phyloP scores from a whole-genome alignment of 176 grass and related monocot genomes.

The Triticum urartu region DNA sequence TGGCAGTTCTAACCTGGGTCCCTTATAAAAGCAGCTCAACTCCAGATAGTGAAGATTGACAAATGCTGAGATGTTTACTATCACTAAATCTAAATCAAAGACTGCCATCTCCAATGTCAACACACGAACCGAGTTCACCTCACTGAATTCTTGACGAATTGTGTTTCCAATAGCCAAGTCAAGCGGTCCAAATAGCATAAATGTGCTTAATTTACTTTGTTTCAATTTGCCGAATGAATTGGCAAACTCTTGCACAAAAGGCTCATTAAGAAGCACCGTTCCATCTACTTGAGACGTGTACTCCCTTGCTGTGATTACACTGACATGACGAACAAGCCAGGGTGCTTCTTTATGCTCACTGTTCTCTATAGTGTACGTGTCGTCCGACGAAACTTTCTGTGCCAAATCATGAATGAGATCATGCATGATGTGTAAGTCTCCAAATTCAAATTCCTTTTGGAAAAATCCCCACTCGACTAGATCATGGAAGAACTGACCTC shows the following conservation, averaged over 20 bases:
- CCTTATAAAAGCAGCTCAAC: background rate
- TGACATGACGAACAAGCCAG: background rate
- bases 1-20: background rate
- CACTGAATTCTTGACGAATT: background rate
- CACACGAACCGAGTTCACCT: background rate
- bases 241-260: background rate
- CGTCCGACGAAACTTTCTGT: conserved; percentile 9
- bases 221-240: background rate
- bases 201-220: background rate
- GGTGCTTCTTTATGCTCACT: background rate
- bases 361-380: conserved; percentile 7
- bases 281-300: background rate
- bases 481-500: background rate
- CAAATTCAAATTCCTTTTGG: background rate
- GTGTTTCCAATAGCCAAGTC: background rate
- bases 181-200: background rate
- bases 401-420: conserved; percentile 27
- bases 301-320: background rate
- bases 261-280: background rate
- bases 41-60: conserved; percentile 23
- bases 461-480: conserved; percentile 16
- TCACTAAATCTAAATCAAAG: background rate
- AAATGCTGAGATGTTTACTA: conserved; percentile 1
- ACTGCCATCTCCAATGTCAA: conserved; percentile 7
- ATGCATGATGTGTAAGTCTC: background rate